Evolutionary conservation across 352 stramenopile species (phyloP).

Genomic region (Blastocystis sp.): DNA sequence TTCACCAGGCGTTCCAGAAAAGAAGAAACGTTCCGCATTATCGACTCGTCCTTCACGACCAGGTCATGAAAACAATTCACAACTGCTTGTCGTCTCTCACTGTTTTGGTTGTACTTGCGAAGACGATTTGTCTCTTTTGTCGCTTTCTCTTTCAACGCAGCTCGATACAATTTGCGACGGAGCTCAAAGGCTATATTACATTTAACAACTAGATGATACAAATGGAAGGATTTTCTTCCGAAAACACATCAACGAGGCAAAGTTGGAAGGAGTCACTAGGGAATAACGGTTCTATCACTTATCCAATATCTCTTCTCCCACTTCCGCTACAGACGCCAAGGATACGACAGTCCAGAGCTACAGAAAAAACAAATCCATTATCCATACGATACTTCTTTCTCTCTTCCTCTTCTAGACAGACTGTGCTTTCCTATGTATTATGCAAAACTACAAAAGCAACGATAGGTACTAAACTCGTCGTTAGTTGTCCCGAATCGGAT

Average conservation of each 20-base stretch:
- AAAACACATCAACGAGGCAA: slow-evolving; percentile 14
- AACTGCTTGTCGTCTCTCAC: background rate
- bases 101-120: background rate
- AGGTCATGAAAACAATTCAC: slow-evolving; percentile 36
- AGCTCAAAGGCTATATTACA: background rate
- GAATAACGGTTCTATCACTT: background rate
- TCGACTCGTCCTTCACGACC: background rate
- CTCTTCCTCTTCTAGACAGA: background rate
- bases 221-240: background rate
- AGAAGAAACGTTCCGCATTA: background rate
- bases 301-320: background rate
- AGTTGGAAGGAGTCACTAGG: background rate
- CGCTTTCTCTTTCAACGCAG: background rate
- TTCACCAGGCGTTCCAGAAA: slow-evolving; percentile 20
- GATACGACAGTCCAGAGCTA: slow-evolving; percentile 19
- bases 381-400: slow-evolving; percentile 31
- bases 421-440: background rate
- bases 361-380: background rate
- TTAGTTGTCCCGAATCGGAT: background rate
- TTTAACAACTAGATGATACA: background rate
- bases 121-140: background rate
- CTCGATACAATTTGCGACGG: background rate
- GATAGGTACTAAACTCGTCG: background rate
- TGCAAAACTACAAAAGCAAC: background rate
- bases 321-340: background rate